A percentile compares a stretch with the other conserved stretches of the same genome.
These are phyloP conservation scores for Tetracladium setigerum DNA, from an alignment of 495 filamentous ascomycete genomes.

Conservation along the genomic window DNA sequence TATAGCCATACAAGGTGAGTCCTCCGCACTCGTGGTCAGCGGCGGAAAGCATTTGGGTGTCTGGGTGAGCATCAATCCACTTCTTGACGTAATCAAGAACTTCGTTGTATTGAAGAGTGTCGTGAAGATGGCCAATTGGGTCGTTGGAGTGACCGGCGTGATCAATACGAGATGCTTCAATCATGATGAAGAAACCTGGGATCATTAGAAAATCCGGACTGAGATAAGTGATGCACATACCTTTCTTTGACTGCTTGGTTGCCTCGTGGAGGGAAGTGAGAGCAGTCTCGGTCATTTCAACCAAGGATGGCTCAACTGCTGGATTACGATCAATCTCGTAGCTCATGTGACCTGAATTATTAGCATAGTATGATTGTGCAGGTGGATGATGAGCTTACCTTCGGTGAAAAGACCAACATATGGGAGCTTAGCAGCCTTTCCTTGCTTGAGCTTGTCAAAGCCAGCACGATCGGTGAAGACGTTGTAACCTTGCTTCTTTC, in stretches of 20 bases:
- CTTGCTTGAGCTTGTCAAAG: conserved; percentile 20
- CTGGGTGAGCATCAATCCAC: conserved; percentile 27
- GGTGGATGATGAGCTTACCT: conserved; percentile 1
- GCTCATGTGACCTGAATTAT: conserved; percentile 22
- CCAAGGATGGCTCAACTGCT: conserved; percentile 22
- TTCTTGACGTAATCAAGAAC: conserved; percentile 24
- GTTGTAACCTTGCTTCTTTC: conserved; percentile 24
- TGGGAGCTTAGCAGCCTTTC: conserved; percentile 21
- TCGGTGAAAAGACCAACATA: conserved; percentile 28
- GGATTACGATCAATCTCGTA: conserved; percentile 30
- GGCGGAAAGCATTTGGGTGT: conserved; percentile 27
- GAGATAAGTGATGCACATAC: neutral
- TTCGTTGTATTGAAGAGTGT: conserved; percentile 28
- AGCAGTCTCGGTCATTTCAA: conserved; percentile 27
- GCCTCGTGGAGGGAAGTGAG: conserved; percentile 26
- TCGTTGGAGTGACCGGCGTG: conserved; percentile 31
- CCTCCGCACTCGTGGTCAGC: conserved; percentile 32
- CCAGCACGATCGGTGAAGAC: conserved; percentile 23
- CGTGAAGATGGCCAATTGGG: conserved; percentile 28
- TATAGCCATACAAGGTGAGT: conserved; percentile 23
- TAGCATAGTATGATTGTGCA: neutral
- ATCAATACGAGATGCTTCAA: conserved; percentile 33
- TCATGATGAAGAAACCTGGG: conserved; percentile 26
- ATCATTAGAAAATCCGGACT: too few relatives aligned
- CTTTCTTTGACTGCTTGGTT: conserved; percentile 22